phyloP scores from a whole-genome alignment of 768 basidiomycete species.

The Lentinus brumalis region DNA sequence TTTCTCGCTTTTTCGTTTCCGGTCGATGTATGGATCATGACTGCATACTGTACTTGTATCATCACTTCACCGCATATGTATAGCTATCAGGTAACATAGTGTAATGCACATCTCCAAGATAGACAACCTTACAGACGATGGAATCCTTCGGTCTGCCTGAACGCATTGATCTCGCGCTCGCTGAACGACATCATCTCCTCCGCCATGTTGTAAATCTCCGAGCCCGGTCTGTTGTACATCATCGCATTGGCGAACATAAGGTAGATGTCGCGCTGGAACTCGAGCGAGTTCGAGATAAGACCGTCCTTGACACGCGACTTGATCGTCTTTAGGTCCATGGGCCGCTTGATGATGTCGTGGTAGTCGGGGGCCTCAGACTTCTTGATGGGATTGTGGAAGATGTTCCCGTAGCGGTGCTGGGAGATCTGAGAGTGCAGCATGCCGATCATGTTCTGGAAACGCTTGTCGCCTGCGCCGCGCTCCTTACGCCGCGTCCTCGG shows the following conservation, averaged over 20 bases:
- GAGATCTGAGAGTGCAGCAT: conserved; percentile 83
- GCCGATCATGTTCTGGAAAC: conserved; percentile 81
- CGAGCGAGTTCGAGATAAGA: conserved; percentile 73
- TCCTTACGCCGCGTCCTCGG: conserved; percentile 23
- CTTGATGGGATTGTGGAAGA: conserved; percentile 91
- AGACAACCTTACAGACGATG: conserved; percentile 23
- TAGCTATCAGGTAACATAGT: not conserved
- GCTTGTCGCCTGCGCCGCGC: conserved; percentile 38
- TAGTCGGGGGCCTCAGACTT: conserved; percentile 89
- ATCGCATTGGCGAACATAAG: conserved; percentile 97
- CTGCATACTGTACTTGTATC: conserved; percentile 12
- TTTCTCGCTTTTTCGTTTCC: not conserved
- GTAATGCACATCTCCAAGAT: conserved; percentile 10
- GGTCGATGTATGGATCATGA: not conserved
- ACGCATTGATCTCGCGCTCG: conserved; percentile 64
- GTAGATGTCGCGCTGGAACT: conserved; percentile 88
- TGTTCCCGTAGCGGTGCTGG: conserved; percentile 83
- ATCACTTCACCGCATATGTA: conserved; percentile 6
- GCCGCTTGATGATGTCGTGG: conserved; percentile 88
- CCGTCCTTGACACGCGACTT: conserved; percentile 86
- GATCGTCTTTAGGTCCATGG: conserved; percentile 95
- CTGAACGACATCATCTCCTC: conserved; percentile 87
- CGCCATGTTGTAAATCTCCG: conserved; percentile 88
- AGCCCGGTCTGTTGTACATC: conserved; percentile 91
- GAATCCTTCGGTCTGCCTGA: conserved; percentile 77